Conservation (phyloP, 208 protist genomes). For the Leishmania turanica region DNA sequence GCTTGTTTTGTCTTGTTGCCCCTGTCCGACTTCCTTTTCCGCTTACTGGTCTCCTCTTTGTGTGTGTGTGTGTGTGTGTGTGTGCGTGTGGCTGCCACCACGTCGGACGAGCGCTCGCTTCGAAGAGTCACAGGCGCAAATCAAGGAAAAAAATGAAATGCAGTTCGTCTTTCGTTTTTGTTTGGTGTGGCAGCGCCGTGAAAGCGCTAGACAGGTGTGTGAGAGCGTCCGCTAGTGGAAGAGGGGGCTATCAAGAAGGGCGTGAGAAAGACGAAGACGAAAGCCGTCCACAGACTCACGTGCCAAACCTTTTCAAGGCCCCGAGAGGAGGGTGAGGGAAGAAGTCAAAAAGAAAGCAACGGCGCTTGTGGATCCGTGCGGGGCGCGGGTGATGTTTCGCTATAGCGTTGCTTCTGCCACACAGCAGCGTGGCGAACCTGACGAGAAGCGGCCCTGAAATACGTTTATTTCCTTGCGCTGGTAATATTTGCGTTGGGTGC, state of each 20-base stretch:
- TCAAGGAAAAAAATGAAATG: not conserved
- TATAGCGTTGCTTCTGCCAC: not conserved
- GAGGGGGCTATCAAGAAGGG: not conserved
- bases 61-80: not conserved
- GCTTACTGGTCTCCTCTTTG: no score
- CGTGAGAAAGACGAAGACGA: not conserved
- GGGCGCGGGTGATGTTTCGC: not conserved
- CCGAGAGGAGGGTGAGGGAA: not conserved
- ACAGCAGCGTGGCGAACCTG: not conserved
- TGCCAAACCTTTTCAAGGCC: not conserved
- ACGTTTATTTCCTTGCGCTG: not conserved
- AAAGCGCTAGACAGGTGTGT: not conserved
- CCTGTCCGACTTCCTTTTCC: not conserved
- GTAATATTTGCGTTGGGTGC: not conserved
- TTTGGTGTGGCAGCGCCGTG: no score
- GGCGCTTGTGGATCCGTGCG: no score
- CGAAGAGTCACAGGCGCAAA: not conserved
- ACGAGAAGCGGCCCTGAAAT: not conserved
- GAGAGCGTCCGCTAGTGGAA: not conserved
- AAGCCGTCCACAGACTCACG: not conserved
- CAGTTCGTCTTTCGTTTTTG: not conserved
- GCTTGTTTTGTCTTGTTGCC: not conserved
- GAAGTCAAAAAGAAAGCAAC: not conserved
- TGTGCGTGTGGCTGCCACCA: not conserved
- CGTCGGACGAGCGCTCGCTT: not conserved